These are phyloP conservation scores for Lactifluus rugatus DNA, from an alignment of 768 basidiomycete genomes.

Conservation along the genomic window DNA sequence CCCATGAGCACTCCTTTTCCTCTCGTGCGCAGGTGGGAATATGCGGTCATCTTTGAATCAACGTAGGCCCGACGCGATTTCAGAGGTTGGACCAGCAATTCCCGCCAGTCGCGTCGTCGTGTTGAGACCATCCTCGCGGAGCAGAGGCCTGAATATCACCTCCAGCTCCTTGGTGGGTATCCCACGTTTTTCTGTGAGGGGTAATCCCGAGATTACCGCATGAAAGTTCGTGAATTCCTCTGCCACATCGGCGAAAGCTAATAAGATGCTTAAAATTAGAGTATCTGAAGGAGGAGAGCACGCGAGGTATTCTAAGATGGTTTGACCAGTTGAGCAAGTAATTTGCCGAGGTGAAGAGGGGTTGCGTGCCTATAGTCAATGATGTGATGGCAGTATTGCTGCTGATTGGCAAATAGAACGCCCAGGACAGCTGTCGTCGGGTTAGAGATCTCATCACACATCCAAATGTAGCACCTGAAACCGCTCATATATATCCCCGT, in stretches of 20 bases:
- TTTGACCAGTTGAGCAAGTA: conserved; percentile 12
- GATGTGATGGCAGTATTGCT: not conserved
- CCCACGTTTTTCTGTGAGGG: conserved; percentile 31
- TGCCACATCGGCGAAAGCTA: not conserved
- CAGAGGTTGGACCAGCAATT: conserved; percentile 51
- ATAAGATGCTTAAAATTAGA: not conserved
- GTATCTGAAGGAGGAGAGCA: conserved; percentile 19
- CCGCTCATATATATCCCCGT: not conserved
- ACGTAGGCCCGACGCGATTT: too few relatives aligned
- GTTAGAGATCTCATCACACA: not conserved
- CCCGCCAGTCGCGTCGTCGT: conserved; percentile 40
- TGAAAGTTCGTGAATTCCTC: conserved; percentile 3
- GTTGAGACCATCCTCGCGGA: conserved; percentile 49
- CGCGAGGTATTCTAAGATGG: conserved; percentile 18
- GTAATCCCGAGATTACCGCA: conserved; percentile 20
- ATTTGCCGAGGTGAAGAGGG: not conserved
- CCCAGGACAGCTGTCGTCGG: not conserved
- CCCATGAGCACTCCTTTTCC: too few relatives aligned
- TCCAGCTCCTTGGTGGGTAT: conserved; percentile 46
- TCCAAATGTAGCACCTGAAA: not conserved
- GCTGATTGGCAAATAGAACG: not conserved
- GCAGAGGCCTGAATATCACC: conserved; percentile 42
- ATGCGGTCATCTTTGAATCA: too few relatives aligned
- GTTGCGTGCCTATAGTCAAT: not conserved
- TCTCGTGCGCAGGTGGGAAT: too few relatives aligned